A percentile compares a stretch with the other conserved stretches of the same genome.
phyloP scores from a whole-genome alignment of 495 filamentous ascomycete genomes.

The Aspergillus campestris region DNA sequence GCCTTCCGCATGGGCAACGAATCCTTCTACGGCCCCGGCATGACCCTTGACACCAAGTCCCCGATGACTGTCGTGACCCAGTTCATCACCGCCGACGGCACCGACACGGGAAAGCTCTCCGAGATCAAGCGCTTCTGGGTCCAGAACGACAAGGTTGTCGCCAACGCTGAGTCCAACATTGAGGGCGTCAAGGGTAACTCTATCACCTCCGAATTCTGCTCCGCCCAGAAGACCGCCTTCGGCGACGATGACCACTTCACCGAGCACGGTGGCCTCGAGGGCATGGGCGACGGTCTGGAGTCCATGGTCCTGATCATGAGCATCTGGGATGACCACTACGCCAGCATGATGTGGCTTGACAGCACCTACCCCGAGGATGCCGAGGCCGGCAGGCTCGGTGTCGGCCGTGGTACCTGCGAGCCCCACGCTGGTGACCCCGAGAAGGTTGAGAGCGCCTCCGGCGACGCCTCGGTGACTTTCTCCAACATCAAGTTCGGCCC shows the following conservation, averaged over 20 bases:
- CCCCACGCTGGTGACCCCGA: slow-evolving; percentile 53
- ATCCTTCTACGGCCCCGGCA: slow-evolving; percentile 51
- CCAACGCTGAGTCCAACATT: slow-evolving; percentile 47
- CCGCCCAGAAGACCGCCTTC: slow-evolving; percentile 46
- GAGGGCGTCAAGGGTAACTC: slow-evolving; percentile 41
- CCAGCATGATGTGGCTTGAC: slow-evolving; percentile 83
- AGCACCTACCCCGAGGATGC: slow-evolving; percentile 57
- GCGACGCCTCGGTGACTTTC: slow-evolving; percentile 53
- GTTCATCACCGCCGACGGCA: slow-evolving; percentile 50
- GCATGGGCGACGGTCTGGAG: slow-evolving; percentile 48
- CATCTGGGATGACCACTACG: slow-evolving; percentile 69
- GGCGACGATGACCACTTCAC: slow-evolving; percentile 49
- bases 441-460: slow-evolving; percentile 46
- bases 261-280: slow-evolving; percentile 46
- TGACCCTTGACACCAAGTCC: slow-evolving; percentile 51
- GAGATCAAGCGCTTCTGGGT: slow-evolving; percentile 64
- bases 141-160: slow-evolving; percentile 54
- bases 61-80: slow-evolving; percentile 61
- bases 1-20: slow-evolving; percentile 54
- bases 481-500: slow-evolving; percentile 64
- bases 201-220: slow-evolving; percentile 54
- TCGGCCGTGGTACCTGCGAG: slow-evolving; percentile 60
- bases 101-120: slow-evolving; percentile 40
- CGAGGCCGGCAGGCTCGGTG: slow-evolving; percentile 49
- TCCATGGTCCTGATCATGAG: slow-evolving; percentile 70